Base-by-base conservation (phyloP, 148 eudicot species). In the Persicaria maculosa region DNA sequence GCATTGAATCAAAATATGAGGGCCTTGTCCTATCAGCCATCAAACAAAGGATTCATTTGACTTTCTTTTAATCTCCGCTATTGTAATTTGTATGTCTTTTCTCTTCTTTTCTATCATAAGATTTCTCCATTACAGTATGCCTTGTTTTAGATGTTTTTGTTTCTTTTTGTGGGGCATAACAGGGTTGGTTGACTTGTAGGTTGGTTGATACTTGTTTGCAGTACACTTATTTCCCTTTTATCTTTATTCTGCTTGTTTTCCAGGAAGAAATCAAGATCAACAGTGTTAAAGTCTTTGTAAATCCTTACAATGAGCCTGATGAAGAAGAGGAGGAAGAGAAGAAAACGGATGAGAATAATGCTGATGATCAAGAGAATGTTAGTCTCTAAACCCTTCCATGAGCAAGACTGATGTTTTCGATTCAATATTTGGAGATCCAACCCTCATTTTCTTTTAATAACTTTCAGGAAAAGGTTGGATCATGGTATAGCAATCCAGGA, bases 201-300 rank as follows among this genome's bases (percentile, higher is more conserved):
- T 65, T 16, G 16, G 17, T 36, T 10, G 6, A 4, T 12, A 12
- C 4, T 19, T 57, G 2, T 19, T 3, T 57, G 9, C 25, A 9
- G 9, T 57, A 17, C 4, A 57, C 17, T 14, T 57, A 55, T 55
- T 17, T 19, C 62, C 25, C 8, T 54, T n/a, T 54, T 54, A 16
- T 15, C 58, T 54, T 3, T 54, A 5, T 7, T 57, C 62, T 79
- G 65, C 55, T 82, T 22, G 72, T 71, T 78, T 70, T 78, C 76
- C 91, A 92, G 98, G 96, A 91, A 87, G 98, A 92, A 75, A 92
- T 95, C 73, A 95, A 92, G 86, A 95, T 92, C 72, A 92, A 79
- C 25, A 82, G 84, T 9, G 90, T 87, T 10, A 83, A 90, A 14
- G 82, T 90, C 20, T 95, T 86, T 76, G 91, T 92, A 77, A 92